These are phyloP conservation scores for Zizania palustris DNA, from an alignment of 202 grass and related monocot species.

Conservation along the genomic window DNA sequence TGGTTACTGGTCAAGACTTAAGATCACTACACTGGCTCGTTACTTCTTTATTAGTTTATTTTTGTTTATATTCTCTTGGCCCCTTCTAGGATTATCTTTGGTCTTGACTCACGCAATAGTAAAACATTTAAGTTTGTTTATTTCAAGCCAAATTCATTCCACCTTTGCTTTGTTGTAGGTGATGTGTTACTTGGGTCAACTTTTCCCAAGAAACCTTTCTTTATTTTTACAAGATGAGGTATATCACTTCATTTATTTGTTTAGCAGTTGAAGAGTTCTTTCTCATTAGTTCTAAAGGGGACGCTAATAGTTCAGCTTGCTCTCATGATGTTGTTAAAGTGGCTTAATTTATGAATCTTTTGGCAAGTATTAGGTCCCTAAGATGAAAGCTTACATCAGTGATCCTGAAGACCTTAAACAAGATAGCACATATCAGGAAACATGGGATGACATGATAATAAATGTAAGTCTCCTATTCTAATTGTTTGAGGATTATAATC, in stretches of 20 bases:
- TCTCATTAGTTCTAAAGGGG: constrained; percentile 5
- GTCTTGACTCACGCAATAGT: neutral
- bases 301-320: constrained; percentile 9
- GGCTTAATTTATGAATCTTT: constrained; percentile 70
- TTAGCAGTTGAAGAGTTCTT: constrained; percentile 38
- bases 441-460: constrained; percentile 98
- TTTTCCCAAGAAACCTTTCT: constrained; percentile 89
- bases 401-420: constrained; percentile 96
- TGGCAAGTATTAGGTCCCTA: constrained; percentile 99
- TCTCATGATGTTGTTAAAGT: constrained; percentile 35
- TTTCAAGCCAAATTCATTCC: constrained; percentile 18
- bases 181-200: constrained; percentile 80
- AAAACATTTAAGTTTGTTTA: constrained; percentile 22
- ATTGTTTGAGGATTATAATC: constrained; percentile 35
- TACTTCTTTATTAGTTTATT: neutral
- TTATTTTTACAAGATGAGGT: constrained; percentile 99
- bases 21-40: neutral
- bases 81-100: constrained; percentile 22
- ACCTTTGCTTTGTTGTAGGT: constrained; percentile 56
- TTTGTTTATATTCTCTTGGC: constrained; percentile 18
- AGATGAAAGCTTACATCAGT: constrained; percentile 99
- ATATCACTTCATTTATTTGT: constrained; percentile 48
- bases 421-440: constrained; percentile 91
- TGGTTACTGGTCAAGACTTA: constrained; percentile 12
- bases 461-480: constrained; percentile 69